Evolutionary conservation across 108 stramenopile genomes (phyloP).

Genomic region (Asterionellopsis glacialis): DNA sequence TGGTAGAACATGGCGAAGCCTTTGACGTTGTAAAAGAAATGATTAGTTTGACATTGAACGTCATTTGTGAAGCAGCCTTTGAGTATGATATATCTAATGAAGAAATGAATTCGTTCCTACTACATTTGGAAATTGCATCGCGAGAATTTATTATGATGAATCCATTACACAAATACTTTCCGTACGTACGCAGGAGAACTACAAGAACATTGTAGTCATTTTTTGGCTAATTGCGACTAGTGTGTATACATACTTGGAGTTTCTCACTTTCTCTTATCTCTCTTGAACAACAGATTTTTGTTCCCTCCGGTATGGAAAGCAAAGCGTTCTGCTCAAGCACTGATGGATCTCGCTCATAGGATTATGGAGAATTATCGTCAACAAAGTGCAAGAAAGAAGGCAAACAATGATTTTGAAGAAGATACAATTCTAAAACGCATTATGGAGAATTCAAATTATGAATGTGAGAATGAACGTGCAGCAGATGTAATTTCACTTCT

Average conservation of each 20-base stretch:
- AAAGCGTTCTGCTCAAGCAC: background rate
- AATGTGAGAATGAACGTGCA: slow-evolving; percentile 26
- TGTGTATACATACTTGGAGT: too few relatives aligned
- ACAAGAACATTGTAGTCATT: too few relatives aligned
- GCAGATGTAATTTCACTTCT: slow-evolving; percentile 41
- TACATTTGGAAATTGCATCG: too few relatives aligned
- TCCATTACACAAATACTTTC: too few relatives aligned
- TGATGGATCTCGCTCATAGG: slow-evolving; percentile 11
- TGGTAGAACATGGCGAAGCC: slow-evolving; percentile 6
- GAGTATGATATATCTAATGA: slow-evolving; percentile 33
- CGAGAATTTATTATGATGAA: too few relatives aligned
- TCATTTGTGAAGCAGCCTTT: slow-evolving; percentile 43
- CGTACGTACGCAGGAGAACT: too few relatives aligned
- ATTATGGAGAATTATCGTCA: background rate
- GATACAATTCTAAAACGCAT: slow-evolving; percentile 33
- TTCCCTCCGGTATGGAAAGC: too few relatives aligned
- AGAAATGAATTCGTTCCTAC: too few relatives aligned
- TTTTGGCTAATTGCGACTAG: too few relatives aligned
- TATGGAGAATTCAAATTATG: slow-evolving; percentile 26
- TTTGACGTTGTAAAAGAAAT: slow-evolving; percentile 42
- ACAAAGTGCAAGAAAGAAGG: slow-evolving; percentile 5
- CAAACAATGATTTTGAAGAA: slow-evolving; percentile 8
- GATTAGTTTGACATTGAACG: slow-evolving; percentile 28
- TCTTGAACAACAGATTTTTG: too few relatives aligned
- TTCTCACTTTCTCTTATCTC: too few relatives aligned